A percentile compares a stretch with the other conserved stretches of the same genome.
Conservation (phyloP, 495 filamentous ascomycete genomes). For the Sphaerosporella brunnea region DNA sequence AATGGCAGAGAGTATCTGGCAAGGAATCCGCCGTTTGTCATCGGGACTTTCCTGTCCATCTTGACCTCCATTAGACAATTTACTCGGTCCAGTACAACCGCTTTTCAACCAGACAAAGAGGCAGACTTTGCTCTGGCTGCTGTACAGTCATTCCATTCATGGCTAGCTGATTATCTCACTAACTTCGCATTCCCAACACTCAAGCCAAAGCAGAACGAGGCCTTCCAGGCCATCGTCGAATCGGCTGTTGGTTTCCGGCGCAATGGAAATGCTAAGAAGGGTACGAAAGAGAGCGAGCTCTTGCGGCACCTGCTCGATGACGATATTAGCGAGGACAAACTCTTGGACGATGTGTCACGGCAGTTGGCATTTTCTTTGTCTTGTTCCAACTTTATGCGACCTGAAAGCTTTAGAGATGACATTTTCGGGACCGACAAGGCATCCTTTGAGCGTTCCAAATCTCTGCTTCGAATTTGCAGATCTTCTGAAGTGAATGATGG, state of each 20-base stretch:
- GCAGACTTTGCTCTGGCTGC: background rate
- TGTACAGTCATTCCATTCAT: background rate
- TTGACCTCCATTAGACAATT: slow-evolving; percentile 47
- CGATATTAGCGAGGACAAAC: slow-evolving; percentile 37
- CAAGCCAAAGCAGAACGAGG: slow-evolving; percentile 26
- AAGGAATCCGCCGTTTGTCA: slow-evolving; percentile 51
- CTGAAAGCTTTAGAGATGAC: slow-evolving; percentile 38
- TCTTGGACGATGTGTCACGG: slow-evolving; percentile 50
- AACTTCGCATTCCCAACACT: background rate
- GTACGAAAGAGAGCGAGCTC: slow-evolving; percentile 51
- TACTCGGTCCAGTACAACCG: background rate
- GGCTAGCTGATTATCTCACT: slow-evolving; percentile 3
- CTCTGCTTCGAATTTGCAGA: slow-evolving; percentile 58
- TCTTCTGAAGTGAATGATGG: slow-evolving; percentile 39
- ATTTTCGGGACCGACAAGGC: slow-evolving; percentile 44
- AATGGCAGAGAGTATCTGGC: slow-evolving; percentile 47
- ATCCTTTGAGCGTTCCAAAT: slow-evolving; percentile 40
- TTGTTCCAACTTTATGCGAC: slow-evolving; percentile 48
- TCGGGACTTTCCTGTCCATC: slow-evolving; percentile 57
- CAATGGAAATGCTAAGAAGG: slow-evolving; percentile 41
- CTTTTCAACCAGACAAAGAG: background rate
- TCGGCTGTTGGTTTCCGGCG: slow-evolving; percentile 42
- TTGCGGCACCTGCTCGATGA: slow-evolving; percentile 59
- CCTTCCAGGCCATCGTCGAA: slow-evolving; percentile 46
- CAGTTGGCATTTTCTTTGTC: slow-evolving; percentile 57